Evolutionary conservation across 768 basidiomycete species (phyloP), one percentile per base, ranked within the genome.

Genomic region (Saitozyma podzolica): DNA sequence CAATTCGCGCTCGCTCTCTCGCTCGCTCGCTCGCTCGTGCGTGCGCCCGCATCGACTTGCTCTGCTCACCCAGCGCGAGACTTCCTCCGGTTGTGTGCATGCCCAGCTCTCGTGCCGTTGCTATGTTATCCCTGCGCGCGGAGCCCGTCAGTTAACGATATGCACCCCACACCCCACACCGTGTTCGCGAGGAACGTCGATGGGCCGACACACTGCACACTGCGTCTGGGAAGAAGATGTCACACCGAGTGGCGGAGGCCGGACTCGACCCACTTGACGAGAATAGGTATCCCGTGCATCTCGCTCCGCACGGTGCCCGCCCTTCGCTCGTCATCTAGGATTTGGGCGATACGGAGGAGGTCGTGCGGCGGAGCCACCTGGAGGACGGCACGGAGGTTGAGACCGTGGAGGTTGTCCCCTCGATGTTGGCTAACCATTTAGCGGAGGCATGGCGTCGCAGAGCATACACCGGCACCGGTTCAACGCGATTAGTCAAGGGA

Each of bases 1-100:
- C n/a, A 19, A 17, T 42, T 19, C 13, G 19, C 8, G n/a, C 13
- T 11, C 10, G 45, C n/a, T 47, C 45, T 47, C 45, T 47, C 14
- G 47, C 47, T 48, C 47, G 19, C 20, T 2, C 9, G 47, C 29
- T 29, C 29, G 29, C 29, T 29, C 29, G 29, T 29, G 29, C 29
- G 29, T 29, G 29, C 29, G 29, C 29, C 29, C 2, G 29, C 29
- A 10, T n/a, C 39, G 17, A 39, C 40, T 16, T 7, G 56, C 61
- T 14, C 29, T 7, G 56, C 61, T 14, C 29, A 63, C 62, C 37
- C 17, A 67, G 43, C 10, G 62, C 66, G 13, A 56, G 47, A 43
- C 51, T 63, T 13, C 73, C 75, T 5, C 71, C 71, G 11, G 73
- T 73, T 8, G 75, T 74, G 29, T 68, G 61, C 73, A 77, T 69